phyloP scores from a whole-genome alignment of 164 flowering plant species.

The Kingdonia uniflora region DNA sequence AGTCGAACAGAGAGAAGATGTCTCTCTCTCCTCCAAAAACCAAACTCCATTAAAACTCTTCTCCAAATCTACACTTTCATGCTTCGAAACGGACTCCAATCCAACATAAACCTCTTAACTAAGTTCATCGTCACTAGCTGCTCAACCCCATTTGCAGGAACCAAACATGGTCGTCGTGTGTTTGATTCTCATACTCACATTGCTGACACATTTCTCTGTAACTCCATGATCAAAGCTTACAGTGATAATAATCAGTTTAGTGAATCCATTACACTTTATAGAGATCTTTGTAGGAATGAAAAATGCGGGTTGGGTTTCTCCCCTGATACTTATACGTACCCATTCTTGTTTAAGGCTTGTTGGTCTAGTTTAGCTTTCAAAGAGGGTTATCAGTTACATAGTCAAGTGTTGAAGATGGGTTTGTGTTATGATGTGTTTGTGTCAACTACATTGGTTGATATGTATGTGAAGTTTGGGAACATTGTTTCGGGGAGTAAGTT shows the following conservation, averaged over 20 bases:
- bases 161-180: conserved; percentile 44
- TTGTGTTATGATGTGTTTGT: conserved; percentile 47
- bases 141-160: conserved; percentile 20
- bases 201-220: conserved; percentile 51
- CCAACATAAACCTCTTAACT: conserved; percentile 52
- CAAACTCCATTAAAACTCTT: conserved; percentile 21
- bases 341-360: conserved; percentile 49
- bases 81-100: conserved; percentile 40
- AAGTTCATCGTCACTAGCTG: conserved; percentile 43
- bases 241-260: conserved; percentile 27
- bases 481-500: conserved; percentile 31
- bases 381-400: conserved; percentile 53
- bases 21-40: conserved; percentile 40
- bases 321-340: conserved; percentile 51
- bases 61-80: conserved; percentile 75
- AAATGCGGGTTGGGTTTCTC: conserved; percentile 24
- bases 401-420: conserved; percentile 40
- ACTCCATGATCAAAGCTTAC: conserved; percentile 59
- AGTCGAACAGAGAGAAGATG: conserved; percentile 45
- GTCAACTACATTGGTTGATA: conserved; percentile 59
- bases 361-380: conserved; percentile 16
- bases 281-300: conserved; percentile 15
- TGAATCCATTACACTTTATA: conserved; percentile 39
- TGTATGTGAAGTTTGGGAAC: conserved; percentile 52
- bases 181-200: conserved; percentile 37